These are phyloP conservation scores for Polytrichum commune DNA, from an alignment of 225 moss, liverwort and hornwort species.

Conservation along the genomic window DNA sequence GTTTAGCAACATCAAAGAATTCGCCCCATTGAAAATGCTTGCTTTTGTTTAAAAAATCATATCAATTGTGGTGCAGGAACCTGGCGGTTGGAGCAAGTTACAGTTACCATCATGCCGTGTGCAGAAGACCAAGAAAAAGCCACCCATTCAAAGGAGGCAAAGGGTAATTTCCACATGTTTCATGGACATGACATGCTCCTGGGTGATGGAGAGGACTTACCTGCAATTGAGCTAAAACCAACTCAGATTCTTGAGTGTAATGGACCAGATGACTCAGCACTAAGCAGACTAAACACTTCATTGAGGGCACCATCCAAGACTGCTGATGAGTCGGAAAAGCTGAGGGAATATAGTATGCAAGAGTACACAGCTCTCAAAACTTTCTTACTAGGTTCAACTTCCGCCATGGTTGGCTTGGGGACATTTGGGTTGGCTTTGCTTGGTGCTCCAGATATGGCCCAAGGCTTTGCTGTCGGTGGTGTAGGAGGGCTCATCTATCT, in stretches of 20 bases:
- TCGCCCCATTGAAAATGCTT: no score
- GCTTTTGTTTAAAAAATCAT: no score
- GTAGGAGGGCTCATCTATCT: constrained; percentile 67
- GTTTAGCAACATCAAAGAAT: no score
- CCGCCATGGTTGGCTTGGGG: constrained; percentile 63
- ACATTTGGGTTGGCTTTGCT: constrained; percentile 52
- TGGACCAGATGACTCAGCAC: constrained; percentile 30
- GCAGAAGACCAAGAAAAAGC: constrained; percentile 3
- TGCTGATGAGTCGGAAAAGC: constrained; percentile 25
- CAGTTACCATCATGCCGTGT: constrained; percentile 41
- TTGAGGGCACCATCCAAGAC: constrained; percentile 12
- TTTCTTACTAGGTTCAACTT: constrained; percentile 63
- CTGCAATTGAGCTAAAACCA: constrained; percentile 71
- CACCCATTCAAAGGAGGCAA: constrained; percentile 7
- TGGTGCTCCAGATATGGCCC: constrained; percentile 50
- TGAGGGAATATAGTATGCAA: constrained; percentile 66
- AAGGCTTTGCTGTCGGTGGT: constrained; percentile 78
- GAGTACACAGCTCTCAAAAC: constrained; percentile 71
- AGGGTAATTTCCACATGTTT: constrained; percentile 56
- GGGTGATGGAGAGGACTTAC: constrained; percentile 57
- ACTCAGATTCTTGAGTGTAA: constrained; percentile 45
- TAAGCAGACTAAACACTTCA: constrained; percentile 14
- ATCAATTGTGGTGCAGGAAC: constrained; percentile 36
- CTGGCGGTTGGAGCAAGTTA: constrained; percentile 65
- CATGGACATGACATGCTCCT: constrained; percentile 48